phyloP scores from a whole-genome alignment of 129 eudicot genomes.

The Artemisia tridentata region DNA sequence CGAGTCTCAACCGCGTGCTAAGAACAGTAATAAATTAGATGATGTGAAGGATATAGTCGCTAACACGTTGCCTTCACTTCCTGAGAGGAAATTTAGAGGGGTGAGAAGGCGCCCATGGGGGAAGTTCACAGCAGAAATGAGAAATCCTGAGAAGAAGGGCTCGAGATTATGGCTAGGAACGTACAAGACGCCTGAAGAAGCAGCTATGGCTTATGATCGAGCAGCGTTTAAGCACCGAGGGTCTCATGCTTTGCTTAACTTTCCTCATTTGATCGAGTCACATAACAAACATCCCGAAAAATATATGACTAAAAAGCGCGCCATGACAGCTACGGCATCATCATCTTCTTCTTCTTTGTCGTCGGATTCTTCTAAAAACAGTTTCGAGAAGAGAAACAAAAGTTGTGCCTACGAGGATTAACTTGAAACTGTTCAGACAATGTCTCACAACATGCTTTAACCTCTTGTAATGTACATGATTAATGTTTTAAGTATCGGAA shows the following conservation, averaged over 20 bases:
- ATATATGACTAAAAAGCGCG: background rate
- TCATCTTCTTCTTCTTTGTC: conserved; percentile 4
- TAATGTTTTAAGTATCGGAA: no score
- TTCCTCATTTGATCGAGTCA: conserved; percentile 17
- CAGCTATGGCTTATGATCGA: conserved; percentile 26
- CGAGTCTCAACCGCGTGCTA: background rate
- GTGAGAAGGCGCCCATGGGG: conserved; percentile 28
- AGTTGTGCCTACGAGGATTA: no score
- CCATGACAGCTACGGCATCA: background rate
- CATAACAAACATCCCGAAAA: background rate
- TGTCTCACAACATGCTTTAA: no score
- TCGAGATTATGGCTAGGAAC: conserved; percentile 29
- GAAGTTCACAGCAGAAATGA: conserved; percentile 33
- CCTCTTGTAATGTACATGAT: no score
- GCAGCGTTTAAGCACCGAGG: conserved; percentile 31
- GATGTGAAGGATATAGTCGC: background rate
- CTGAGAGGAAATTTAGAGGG: conserved; percentile 25
- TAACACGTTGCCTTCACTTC: background rate
- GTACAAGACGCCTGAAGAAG: conserved; percentile 22
- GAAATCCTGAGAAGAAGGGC: conserved; percentile 25
- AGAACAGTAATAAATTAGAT: background rate
- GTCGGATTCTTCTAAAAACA: background rate
- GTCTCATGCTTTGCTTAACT: conserved; percentile 25
- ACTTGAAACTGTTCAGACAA: no score
- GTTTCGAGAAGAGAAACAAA: background rate